Conservation (phyloP, 805 yeast species). For the Saturnispora sekii region DNA sequence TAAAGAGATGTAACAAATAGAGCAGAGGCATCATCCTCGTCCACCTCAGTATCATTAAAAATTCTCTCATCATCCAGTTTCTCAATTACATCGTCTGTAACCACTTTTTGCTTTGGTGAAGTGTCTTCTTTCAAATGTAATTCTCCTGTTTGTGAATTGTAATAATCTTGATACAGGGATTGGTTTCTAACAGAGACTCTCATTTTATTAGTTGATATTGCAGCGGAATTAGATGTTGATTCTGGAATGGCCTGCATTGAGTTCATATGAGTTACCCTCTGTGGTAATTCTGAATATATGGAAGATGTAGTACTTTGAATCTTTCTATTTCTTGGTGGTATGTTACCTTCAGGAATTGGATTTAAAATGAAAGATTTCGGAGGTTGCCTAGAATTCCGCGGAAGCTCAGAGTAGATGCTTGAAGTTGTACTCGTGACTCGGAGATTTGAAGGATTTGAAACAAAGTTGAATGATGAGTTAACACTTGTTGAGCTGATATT, state of each 20-base stretch:
- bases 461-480: neutral
- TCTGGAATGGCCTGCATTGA: neutral
- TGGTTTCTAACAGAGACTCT: constrained; percentile 24
- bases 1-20: constrained; percentile 29
- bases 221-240: no score
- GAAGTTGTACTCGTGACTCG: constrained; percentile 15
- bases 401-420: constrained; percentile 18
- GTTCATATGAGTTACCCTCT: constrained; percentile 11
- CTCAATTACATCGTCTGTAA: neutral
- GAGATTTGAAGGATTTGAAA: neutral
- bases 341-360: constrained; percentile 4
- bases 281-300: constrained; percentile 15
- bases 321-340: neutral
- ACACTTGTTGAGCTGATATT: no score
- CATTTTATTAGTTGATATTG: constrained; percentile 7
- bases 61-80: constrained; percentile 7
- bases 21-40: constrained; percentile 27
- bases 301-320: constrained; percentile 16
- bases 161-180: constrained; percentile 18
- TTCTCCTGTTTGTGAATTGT: constrained; percentile 11
- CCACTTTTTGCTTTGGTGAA: neutral
- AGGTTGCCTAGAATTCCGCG: neutral
- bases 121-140: constrained; percentile 3
- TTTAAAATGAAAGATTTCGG: neutral
- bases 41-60: constrained; percentile 9